Evolutionary conservation across 805 yeast species (phyloP), one percentile per base, ranked within the genome.

Genomic region (Sugiyamaella valdiviana): DNA sequence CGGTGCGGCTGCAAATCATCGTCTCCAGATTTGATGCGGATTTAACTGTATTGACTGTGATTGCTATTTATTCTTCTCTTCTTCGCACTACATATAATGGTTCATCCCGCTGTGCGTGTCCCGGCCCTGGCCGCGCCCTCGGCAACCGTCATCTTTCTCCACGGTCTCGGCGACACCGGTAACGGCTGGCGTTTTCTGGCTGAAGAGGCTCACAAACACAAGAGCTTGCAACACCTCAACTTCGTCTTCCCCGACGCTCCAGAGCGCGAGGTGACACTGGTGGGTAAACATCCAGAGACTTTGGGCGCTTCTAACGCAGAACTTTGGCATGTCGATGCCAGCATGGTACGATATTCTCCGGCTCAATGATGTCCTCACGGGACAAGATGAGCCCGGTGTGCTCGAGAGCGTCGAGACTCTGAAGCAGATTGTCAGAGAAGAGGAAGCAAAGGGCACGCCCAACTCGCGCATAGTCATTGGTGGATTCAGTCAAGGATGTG

Each of bases 401-500:
- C 51, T 59, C 41, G 57, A 54, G 47, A 55, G 68, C 22, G 61
- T 63, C 5, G 60, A 51, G n/a, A 49, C 52, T 6, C 53, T 70
- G 36, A 55, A 62, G 45, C 46, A 46, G 29, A 54, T 68, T 10
- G 51, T 72, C 21, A 53, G 53, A 16, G 58, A 60, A 26, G 59
- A 58, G 41, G 70, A 66, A 50, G 55, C 63, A 20, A 50, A 51
- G 6, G 74, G 74, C 5, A 61, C 68, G 20, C 61, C 69, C 6
- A 49, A 69, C 10, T 57, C 61, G 32, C 77, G 84, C 46, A 84
- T 93, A 42, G 70, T 93, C n/a, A 71, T 93, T 49, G 98, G 98
- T 32, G 99, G 99, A 0, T 93, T 93, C 63, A 83, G 95, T 3
- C 99, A 93, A 68, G 99, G 99, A 48, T 95, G 88, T 43, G 89